Conservation (phyloP, 1,139 yeast genomes). For the Saccharomycopsis hybrid region DNA sequence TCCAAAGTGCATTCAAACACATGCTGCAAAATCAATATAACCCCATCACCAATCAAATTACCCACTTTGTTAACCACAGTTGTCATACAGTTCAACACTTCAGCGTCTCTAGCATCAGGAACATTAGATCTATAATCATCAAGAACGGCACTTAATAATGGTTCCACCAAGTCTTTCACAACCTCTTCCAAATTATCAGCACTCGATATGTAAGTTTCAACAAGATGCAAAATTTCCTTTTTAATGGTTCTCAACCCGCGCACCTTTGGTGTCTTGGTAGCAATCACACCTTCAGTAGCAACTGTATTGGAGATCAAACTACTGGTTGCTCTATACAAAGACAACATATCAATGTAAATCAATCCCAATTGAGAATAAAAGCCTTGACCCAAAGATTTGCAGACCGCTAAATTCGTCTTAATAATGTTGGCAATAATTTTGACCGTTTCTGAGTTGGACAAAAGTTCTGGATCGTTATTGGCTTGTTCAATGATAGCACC, state of each 20-base stretch:
- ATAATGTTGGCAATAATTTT: constrained; percentile 89
- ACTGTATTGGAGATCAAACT: constrained; percentile 81
- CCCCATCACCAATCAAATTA: constrained; percentile 82
- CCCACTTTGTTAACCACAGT: constrained; percentile 87
- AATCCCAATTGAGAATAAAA: constrained; percentile 83
- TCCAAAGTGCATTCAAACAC: constrained; percentile 92
- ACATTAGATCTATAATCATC: constrained; percentile 86
- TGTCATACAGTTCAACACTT: constrained; percentile 90
- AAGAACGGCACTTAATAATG: constrained; percentile 76
- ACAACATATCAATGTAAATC: constrained; percentile 85
- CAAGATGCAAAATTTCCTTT: constrained; percentile 83
- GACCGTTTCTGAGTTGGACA: constrained; percentile 80
- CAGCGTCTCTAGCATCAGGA: constrained; percentile 97
- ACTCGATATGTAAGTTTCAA: constrained; percentile 82
- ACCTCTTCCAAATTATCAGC: constrained; percentile 85
- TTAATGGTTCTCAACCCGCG: constrained; percentile 94
- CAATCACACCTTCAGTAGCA: constrained; percentile 74
- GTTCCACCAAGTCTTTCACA: constrained; percentile 77
- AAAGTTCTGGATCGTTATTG: constrained; percentile 78
- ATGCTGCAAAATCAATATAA: constrained; percentile 77
- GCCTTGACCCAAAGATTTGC: constrained; percentile 88
- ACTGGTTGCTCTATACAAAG: constrained; percentile 83
- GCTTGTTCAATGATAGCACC: constrained; percentile 81
- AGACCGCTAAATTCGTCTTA: constrained; percentile 91
- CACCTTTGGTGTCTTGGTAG: constrained; percentile 92